Evolutionary conservation across 2,329 filamentous ascomycete species (phyloP).

Genomic region (Monosporascus sp.): DNA sequence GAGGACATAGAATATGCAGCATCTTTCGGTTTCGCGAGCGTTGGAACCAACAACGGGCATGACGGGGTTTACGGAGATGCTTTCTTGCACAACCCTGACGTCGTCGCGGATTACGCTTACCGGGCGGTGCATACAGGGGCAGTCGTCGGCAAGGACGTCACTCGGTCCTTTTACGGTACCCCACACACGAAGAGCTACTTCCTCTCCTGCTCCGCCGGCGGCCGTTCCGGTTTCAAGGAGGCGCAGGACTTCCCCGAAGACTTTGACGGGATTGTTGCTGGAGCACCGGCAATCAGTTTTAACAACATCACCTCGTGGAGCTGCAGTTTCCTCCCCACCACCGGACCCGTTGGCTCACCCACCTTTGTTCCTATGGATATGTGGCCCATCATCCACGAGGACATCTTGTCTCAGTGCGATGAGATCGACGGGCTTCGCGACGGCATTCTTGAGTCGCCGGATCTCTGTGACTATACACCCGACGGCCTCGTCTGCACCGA

Average conservation of each 20-base stretch:
- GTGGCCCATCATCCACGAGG: not conserved
- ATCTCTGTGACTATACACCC: slow-evolving; percentile 10
- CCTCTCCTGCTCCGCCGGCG: slow-evolving; percentile 53
- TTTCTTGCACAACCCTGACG: slow-evolving; percentile 4
- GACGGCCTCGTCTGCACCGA: slow-evolving; percentile 5
- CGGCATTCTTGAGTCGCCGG: slow-evolving; percentile 8
- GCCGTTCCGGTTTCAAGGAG: slow-evolving; percentile 50
- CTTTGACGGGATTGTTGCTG: slow-evolving; percentile 52
- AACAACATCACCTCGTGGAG: slow-evolving; percentile 23
- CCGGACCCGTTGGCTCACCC: slow-evolving; percentile 18
- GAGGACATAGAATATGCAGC: slow-evolving; percentile 40
- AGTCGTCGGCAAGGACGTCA: slow-evolving; percentile 43
- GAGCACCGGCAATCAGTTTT: slow-evolving; percentile 34
- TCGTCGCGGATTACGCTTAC: slow-evolving; percentile 6
- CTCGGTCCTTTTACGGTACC: slow-evolving; percentile 39
- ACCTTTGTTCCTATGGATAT: slow-evolving; percentile 1
- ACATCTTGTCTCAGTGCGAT: slow-evolving; percentile 8
- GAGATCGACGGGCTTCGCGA: slow-evolving; percentile 9
- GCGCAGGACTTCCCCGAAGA: slow-evolving; percentile 48
- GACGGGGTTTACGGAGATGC: slow-evolving; percentile 1
- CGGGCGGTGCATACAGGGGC: slow-evolving; percentile 39
- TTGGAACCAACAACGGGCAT: slow-evolving; percentile 7
- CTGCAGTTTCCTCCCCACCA: slow-evolving; percentile 39
- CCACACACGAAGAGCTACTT: slow-evolving; percentile 42
- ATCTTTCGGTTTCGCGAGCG: slow-evolving; percentile 6